Evolutionary conservation across 1,284 basidiomycete genomes (phyloP).

Genomic region (Gomphus bonarii): DNA sequence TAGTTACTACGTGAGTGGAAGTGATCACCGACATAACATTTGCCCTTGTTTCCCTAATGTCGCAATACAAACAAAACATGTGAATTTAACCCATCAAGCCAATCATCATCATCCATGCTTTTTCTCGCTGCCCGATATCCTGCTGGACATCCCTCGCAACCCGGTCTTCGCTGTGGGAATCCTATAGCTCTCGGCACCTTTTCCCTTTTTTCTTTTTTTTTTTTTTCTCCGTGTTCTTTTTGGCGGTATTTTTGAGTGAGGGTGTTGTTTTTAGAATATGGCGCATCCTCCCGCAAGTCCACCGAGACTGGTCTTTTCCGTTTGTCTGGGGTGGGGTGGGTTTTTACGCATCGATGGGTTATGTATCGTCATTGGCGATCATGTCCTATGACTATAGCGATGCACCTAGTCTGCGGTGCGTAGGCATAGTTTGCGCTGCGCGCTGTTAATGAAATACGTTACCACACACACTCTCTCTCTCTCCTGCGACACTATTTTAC

Average conservation of each 20-base stretch:
- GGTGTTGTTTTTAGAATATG: constrained; percentile 25
- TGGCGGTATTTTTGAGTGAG: not conserved
- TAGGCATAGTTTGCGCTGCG: not conserved
- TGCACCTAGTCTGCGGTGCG: constrained; percentile 31
- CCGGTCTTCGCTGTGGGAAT: constrained; percentile 51
- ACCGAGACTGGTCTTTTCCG: constrained; percentile 42
- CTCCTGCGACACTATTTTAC: no score
- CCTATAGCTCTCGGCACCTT: constrained; percentile 48
- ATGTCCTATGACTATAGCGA: constrained; percentile 40
- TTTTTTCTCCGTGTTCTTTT: no score
- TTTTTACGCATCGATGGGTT: constrained; percentile 54
- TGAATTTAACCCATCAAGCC: not conserved
- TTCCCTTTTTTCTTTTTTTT: constrained; percentile 23
- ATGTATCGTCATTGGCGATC: constrained; percentile 59
- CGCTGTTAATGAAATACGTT: not conserved
- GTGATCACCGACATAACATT: no score
- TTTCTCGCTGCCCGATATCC: constrained; percentile 31
- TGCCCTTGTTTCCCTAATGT: no score
- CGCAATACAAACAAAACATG: no score
- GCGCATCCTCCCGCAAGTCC: constrained; percentile 35
- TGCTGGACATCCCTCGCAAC: constrained; percentile 49
- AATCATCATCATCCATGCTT: not conserved
- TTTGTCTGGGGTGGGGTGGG: constrained; percentile 51
- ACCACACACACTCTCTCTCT: no score
- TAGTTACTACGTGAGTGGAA: no score